Evolutionary conservation across 169 alveolate species (phyloP).

Genomic region (Babesia sp.): DNA sequence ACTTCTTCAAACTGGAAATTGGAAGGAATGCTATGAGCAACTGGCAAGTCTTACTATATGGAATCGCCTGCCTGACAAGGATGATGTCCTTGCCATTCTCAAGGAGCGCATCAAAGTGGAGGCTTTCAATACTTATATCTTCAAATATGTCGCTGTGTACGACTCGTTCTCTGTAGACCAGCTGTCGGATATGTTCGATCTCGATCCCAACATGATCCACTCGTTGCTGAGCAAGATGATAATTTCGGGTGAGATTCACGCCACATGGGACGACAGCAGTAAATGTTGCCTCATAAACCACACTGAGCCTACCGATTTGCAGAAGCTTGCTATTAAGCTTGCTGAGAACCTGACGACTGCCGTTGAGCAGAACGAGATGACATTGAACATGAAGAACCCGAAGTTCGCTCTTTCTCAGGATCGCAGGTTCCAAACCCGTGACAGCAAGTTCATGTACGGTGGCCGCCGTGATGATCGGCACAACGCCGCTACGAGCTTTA

Average conservation of each 20-base stretch:
- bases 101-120: conserved; percentile 88
- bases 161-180: conserved; percentile 85
- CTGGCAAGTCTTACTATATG: conserved; percentile 81
- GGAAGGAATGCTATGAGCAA: conserved; percentile 90
- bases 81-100: conserved; percentile 82
- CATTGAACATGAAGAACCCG: conserved; percentile 85
- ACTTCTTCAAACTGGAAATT: conserved; percentile 89
- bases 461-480: conserved; percentile 61
- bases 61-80: conserved; percentile 83
- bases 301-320: conserved; percentile 87
- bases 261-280: conserved; percentile 89
- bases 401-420: conserved; percentile 76
- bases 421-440: conserved; percentile 66
- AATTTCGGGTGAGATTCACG: conserved; percentile 85
- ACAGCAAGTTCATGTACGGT: conserved; percentile 50
- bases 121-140: conserved; percentile 90
- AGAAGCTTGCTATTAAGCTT: conserved; percentile 77
- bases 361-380: conserved; percentile 85
- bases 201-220: conserved; percentile 79
- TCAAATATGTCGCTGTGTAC: conserved; percentile 81
- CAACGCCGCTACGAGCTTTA: conserved; percentile 41
- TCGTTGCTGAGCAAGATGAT: conserved; percentile 89
- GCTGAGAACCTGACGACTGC: conserved; percentile 83
- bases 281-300: conserved; percentile 85
- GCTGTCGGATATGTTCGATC: conserved; percentile 83